phyloP scores from a whole-genome alignment of 441 rosid genomes.

The Viola pubescens region DNA sequence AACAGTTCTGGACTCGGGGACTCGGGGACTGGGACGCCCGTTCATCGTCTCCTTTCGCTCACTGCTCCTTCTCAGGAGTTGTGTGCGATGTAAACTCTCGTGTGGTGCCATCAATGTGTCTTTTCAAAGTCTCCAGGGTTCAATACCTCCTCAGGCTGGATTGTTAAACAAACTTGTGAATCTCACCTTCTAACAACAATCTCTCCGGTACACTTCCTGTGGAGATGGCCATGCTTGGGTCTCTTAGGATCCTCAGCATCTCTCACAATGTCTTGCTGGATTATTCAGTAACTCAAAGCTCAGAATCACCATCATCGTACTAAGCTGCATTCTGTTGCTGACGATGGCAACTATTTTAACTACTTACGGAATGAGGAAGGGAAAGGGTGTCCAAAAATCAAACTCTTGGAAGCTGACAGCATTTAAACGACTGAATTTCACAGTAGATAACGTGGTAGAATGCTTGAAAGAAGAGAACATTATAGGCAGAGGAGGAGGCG shows the following conservation, averaged over 20 bases:
- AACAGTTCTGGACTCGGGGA: slow-evolving; percentile 47
- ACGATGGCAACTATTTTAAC: slow-evolving; percentile 36
- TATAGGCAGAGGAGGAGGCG: too few relatives aligned
- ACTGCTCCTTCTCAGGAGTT: slow-evolving; percentile 77
- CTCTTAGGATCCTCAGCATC: slow-evolving; percentile 50
- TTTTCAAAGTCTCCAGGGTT: slow-evolving; percentile 37
- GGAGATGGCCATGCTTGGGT: slow-evolving; percentile 44
- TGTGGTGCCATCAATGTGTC: slow-evolving; percentile 55
- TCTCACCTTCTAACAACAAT: slow-evolving; percentile 43
- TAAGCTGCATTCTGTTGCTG: slow-evolving; percentile 20
- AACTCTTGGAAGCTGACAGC: slow-evolving; percentile 76
- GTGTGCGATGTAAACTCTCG: slow-evolving; percentile 41
- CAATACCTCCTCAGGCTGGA: slow-evolving; percentile 63
- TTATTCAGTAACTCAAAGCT: slow-evolving; percentile 38
- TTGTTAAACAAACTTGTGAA: slow-evolving; percentile 42
- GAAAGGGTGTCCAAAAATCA: slow-evolving; percentile 31
- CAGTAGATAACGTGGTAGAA: slow-evolving; percentile 66
- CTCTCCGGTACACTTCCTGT: slow-evolving; percentile 53
- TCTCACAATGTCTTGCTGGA: slow-evolving; percentile 40
- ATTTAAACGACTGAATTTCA: slow-evolving; percentile 67
- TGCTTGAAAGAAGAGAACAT: slow-evolving; percentile 68
- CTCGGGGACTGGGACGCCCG: slow-evolving; percentile 46
- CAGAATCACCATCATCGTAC: slow-evolving; percentile 33
- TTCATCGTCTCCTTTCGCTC: slow-evolving; percentile 39
- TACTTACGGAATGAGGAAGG: slow-evolving; percentile 37